These are phyloP conservation scores for Boletus bicolor DNA, from an alignment of 768 basidiomycete genomes.

Conservation along the genomic window DNA sequence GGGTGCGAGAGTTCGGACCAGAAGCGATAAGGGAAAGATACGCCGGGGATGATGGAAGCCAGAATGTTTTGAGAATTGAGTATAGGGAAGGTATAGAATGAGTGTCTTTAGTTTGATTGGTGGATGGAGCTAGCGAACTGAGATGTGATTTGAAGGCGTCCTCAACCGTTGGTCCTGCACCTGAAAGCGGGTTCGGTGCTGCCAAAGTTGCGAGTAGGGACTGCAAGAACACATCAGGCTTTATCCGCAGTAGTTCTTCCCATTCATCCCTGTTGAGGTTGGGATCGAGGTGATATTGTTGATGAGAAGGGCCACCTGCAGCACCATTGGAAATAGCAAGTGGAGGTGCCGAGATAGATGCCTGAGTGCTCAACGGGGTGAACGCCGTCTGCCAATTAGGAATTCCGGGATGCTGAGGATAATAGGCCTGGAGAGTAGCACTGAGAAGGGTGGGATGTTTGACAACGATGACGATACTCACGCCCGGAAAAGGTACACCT, in stretches of 20 bases:
- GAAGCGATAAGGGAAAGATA: constrained; percentile 78
- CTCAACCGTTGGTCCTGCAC: constrained; percentile 61
- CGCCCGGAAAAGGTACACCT: constrained; percentile 32
- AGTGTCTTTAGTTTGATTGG: constrained; percentile 39
- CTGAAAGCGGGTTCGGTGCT: constrained; percentile 61
- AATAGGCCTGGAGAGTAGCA: constrained; percentile 25
- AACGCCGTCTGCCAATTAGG: constrained; percentile 31
- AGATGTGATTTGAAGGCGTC: constrained; percentile 80
- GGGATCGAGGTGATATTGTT: constrained; percentile 44
- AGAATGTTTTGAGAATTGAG: constrained; percentile 77
- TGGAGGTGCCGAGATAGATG: constrained; percentile 31
- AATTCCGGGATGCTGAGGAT: constrained; percentile 32
- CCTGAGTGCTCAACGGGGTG: constrained; percentile 23
- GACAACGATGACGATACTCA: constrained; percentile 8
- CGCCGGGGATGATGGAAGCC: constrained; percentile 75
- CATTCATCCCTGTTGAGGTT: constrained; percentile 59
- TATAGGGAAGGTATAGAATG: constrained; percentile 68
- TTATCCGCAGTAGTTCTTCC: constrained; percentile 54
- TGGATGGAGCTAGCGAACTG: constrained; percentile 53
- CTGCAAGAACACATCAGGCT: constrained; percentile 55
- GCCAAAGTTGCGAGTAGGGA: constrained; percentile 56
- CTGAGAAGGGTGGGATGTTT: background rate
- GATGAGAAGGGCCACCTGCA: constrained; percentile 19
- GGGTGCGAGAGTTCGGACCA: constrained; percentile 59
- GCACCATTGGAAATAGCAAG: constrained; percentile 32